Evolutionary conservation across 139 green algal species (phyloP).

Genomic region (Chlorella sorokiniana): DNA sequence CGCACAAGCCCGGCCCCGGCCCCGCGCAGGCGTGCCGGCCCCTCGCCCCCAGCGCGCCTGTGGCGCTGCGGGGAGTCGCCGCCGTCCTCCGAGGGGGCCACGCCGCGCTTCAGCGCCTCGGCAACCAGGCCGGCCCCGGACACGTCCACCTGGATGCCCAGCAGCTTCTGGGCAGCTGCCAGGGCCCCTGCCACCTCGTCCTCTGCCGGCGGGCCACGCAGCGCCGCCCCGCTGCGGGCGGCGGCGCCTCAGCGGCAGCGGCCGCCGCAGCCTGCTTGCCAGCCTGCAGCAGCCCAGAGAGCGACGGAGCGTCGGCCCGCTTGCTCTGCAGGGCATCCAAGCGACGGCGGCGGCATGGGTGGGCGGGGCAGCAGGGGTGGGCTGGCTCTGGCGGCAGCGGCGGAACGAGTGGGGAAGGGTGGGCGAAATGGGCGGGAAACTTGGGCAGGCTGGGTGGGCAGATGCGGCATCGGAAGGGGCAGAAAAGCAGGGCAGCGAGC

Average conservation of each 20-base stretch:
- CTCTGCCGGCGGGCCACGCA: background rate
- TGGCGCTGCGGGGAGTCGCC: slow-evolving; percentile 30
- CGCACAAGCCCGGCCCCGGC: background rate
- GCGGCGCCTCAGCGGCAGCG: background rate
- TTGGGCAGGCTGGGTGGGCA: background rate
- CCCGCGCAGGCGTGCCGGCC: background rate
- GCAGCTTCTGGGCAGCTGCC: slow-evolving; percentile 6
- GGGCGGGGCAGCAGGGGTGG: background rate
- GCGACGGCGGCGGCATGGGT: background rate
- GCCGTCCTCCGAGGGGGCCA: slow-evolving; percentile 14
- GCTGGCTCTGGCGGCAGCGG: background rate
- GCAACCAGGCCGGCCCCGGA: slow-evolving; percentile 10
- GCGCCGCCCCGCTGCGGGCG: background rate
- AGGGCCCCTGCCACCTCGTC: background rate
- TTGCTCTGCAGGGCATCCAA: background rate
- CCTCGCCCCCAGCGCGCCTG: background rate
- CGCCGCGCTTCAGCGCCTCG: slow-evolving; percentile 22
- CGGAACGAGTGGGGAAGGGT: background rate
- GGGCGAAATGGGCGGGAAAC: background rate
- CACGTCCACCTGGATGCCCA: slow-evolving; percentile 32
- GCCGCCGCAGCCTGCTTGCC: background rate
- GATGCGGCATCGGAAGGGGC: background rate
- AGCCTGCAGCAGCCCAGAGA: background rate
- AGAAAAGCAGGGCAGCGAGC: background rate
- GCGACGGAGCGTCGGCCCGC: background rate